Base-by-base conservation (phyloP, 1,284 basidiomycete genomes). In the Fomitopsis schrenkii region DNA sequence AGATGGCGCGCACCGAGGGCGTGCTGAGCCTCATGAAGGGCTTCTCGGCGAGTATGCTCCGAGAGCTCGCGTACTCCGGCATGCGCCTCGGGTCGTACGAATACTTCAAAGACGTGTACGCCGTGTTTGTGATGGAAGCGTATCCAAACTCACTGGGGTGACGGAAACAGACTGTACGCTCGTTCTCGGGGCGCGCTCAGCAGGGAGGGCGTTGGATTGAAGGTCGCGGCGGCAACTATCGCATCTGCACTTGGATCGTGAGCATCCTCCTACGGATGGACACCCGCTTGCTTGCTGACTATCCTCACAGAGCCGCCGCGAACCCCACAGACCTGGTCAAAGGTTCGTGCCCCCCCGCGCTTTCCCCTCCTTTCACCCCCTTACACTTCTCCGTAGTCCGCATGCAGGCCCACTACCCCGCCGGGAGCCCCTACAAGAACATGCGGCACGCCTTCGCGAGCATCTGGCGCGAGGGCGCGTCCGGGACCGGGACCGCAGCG, bases 241-340 rank as follows among this genome's bases (percentile, higher is more conserved):
- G 71, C 76, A 22, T 72, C 74, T 2, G 72, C 73, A n/a, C 66
- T 78, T 3, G 76, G 76, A 41, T 71, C 73, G 71, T 73, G 56
- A 64, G 72, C 65, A 7, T 2, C 17, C 28, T 14, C 14, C 40
- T 22, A 28, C 52, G 38, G 22, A 22, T 22, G 22, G 5, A 26
- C 26, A 30, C 48, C n/a, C 42, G 19, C 40, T 5, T 28, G 14
- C 58, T 1, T 30, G n/a, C 7, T 52, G n/a, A 33, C n/a, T 33
- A 12, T 58, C 19, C 14, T 28, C 30, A 35, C 28, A 76, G 75
- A 14, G 71, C 73, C 1, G 60, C 77, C n/a, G 76, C 76, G 4
- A 78, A 77, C 60, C 76, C 76, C 3, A 74, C 75, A 4, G 76
- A 78, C 60, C 66, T 78, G 1, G 73, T 77, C 42, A 78, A 78